Percentiles rank a stretch among this genome's conserved stretches.
phyloP scores from a whole-genome alignment of 305 asterid species.

The Salvia sclarea region DNA sequence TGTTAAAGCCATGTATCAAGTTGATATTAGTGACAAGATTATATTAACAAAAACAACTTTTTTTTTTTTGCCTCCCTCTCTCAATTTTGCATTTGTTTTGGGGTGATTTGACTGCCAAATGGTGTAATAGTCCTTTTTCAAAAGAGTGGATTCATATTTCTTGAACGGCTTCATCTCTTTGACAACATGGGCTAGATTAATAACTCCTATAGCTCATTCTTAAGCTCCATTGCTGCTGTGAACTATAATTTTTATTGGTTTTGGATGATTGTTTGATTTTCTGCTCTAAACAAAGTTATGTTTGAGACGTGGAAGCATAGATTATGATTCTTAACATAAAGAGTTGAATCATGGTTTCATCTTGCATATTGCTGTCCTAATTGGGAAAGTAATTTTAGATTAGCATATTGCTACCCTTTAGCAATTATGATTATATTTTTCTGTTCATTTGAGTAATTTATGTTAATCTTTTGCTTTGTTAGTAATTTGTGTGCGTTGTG shows the following conservation, averaged over 20 bases:
- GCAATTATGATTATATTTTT: neutral
- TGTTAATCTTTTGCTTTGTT: neutral
- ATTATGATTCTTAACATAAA: neutral
- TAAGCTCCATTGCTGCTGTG: neutral
- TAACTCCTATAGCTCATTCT: neutral
- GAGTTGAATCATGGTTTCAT: too few species aligned
- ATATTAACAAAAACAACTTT: neutral
- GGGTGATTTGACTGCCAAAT: neutral
- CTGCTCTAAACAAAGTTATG: neutral
- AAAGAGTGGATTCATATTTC: neutral
- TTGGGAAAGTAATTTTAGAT: neutral
- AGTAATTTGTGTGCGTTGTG: neutral
- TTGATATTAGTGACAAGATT: neutral
- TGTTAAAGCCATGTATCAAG: neutral
- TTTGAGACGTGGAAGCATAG: neutral
- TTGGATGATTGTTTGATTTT: neutral
- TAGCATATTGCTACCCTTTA: neutral
- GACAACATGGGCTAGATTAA: neutral
- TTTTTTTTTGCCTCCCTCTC: neutral
- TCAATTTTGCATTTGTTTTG: neutral
- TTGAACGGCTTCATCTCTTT: constrained; percentile 6
- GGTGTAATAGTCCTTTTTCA: neutral
- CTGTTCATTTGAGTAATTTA: too few species aligned
- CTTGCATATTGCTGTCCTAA: neutral
- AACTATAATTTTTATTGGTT: neutral